A percentile compares a stretch with the other conserved stretches of the same genome.
Evolutionary conservation across 176 grass and related monocot genomes (phyloP).

Genomic region (Triticum turgidum): DNA sequence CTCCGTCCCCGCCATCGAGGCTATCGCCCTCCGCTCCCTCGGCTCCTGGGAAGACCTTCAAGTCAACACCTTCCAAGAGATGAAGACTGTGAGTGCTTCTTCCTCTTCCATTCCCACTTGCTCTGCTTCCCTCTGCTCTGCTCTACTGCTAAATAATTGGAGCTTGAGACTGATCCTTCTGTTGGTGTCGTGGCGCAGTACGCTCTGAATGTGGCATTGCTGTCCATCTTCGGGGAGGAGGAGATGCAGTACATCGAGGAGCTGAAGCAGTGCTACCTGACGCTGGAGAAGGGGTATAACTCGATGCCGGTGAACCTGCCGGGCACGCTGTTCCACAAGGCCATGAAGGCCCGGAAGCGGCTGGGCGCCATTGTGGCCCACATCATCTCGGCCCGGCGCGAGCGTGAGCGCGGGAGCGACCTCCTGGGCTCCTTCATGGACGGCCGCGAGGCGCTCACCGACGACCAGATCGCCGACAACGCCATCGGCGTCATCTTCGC

Average conservation of each 20-base stretch:
- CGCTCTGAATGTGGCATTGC: slow-evolving; percentile 89
- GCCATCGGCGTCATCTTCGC: slow-evolving; percentile 93
- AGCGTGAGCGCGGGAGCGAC: slow-evolving; percentile 47
- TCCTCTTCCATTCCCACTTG: too few species aligned
- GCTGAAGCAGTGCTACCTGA: slow-evolving; percentile 91
- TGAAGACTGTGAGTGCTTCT: slow-evolving; percentile 73
- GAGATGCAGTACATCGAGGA: slow-evolving; percentile 88
- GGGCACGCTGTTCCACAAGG: slow-evolving; percentile 90
- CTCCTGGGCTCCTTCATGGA: slow-evolving; percentile 93
- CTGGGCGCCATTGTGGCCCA: slow-evolving; percentile 73
- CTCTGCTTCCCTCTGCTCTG: neutral
- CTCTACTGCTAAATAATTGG: neutral
- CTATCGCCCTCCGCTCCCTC: slow-evolving; percentile 54
- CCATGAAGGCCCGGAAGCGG: slow-evolving; percentile 78
- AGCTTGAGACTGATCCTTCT: neutral
- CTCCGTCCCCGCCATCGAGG: slow-evolving; percentile 65
- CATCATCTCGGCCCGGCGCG: slow-evolving; percentile 64
- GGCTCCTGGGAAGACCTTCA: slow-evolving; percentile 55
- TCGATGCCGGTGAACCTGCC: slow-evolving; percentile 97
- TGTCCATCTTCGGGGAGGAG: slow-evolving; percentile 91
- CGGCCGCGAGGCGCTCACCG: slow-evolving; percentile 69
- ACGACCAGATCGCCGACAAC: slow-evolving; percentile 93
- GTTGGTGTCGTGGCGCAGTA: slow-evolving; percentile 45
- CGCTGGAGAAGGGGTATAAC: slow-evolving; percentile 97
- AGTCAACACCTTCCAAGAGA: slow-evolving; percentile 96